These are phyloP conservation scores for Marvania coccoides DNA, from an alignment of 139 green algal genomes.

Conservation along the genomic window DNA sequence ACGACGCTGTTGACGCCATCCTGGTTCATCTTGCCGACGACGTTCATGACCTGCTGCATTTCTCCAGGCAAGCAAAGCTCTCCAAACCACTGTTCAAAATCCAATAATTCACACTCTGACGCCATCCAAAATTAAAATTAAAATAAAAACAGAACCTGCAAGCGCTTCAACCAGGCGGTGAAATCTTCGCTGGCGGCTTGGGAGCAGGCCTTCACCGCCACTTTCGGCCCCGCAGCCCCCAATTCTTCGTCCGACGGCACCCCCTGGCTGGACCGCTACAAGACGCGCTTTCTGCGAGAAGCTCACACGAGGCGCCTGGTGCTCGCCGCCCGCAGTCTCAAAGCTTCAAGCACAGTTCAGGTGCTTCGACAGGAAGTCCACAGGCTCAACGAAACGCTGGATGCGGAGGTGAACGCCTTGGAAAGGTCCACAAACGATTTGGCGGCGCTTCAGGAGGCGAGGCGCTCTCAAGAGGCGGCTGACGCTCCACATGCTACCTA, in stretches of 20 bases:
- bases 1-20: neutral
- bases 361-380: neutral
- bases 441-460: neutral
- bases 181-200: no score
- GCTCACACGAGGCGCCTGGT: neutral
- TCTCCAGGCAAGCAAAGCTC: neutral
- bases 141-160: no score
- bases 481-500: neutral
- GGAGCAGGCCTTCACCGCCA: no score
- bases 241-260: no score
- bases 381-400: neutral
- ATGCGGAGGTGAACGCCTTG: neutral
- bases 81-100: neutral
- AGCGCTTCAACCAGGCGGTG: no score
- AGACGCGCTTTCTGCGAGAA: neutral
- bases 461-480: neutral
- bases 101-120: no score
- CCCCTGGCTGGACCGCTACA: neutral
- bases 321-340: neutral
- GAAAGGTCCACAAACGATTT: neutral
- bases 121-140: no score
- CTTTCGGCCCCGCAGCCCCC: no score
- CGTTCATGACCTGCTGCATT: neutral
- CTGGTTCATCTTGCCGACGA: neutral
- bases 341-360: neutral